These are phyloP conservation scores for Exophiala viscosa DNA, from an alignment of 2,329 filamentous ascomycete species.

Conservation along the genomic window DNA sequence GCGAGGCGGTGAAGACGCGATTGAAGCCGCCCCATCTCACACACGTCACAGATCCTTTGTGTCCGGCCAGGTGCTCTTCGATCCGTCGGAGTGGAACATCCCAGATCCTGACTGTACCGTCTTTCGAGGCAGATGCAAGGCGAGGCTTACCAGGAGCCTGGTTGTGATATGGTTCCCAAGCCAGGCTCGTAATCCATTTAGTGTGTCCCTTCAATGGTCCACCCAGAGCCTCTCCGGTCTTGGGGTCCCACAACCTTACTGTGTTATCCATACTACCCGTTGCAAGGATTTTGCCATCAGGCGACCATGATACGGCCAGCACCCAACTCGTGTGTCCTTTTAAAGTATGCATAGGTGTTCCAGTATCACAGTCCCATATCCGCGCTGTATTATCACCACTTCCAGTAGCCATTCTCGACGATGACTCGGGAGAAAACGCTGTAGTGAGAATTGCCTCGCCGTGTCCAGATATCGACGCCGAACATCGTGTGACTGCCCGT, in stretches of 20 bases:
- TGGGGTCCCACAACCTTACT: constrained; percentile 79
- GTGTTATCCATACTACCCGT: constrained; percentile 93
- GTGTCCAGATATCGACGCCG: constrained; percentile 83
- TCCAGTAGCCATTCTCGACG: constrained; percentile 76
- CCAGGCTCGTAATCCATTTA: constrained; percentile 82
- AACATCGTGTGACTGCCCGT: constrained; percentile 84
- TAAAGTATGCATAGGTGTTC: constrained; percentile 79
- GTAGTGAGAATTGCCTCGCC: constrained; percentile 84
- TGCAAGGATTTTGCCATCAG: constrained; percentile 74
- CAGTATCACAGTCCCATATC: constrained; percentile 93
- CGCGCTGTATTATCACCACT: constrained; percentile 87
- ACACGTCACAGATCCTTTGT: constrained; percentile 84
- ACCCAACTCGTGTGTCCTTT: constrained; percentile 90
- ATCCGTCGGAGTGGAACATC: constrained; percentile 72
- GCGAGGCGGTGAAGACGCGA: constrained; percentile 75
- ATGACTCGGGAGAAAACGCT: constrained; percentile 77
- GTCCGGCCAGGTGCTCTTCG: constrained; percentile 79
- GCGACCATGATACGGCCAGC: constrained; percentile 79
- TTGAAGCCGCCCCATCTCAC: constrained; percentile 94
- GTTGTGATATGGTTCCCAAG: constrained; percentile 91
- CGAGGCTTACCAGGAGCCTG: constrained; percentile 70
- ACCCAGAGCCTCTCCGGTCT: constrained; percentile 70
- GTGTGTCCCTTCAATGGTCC: constrained; percentile 75
- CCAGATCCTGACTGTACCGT: constrained; percentile 85
- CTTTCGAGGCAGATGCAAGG: constrained; percentile 83